Base-by-base conservation (phyloP, 495 filamentous ascomycete species). In the Tuber aestivum region DNA sequence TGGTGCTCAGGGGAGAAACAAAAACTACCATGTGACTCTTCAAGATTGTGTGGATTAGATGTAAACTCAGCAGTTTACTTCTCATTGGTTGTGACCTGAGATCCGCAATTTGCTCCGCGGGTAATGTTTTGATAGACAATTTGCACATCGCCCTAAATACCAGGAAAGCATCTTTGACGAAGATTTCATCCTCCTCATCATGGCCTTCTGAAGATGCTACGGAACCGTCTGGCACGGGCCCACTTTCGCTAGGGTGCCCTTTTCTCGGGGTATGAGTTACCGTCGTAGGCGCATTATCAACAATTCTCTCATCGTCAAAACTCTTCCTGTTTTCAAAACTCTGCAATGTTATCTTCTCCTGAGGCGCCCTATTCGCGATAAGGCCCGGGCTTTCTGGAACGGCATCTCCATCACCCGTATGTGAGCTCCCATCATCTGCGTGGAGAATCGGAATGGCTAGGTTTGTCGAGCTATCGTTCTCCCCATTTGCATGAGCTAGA, bases 71-170 rank as follows among this genome's bases (percentile, higher is more conserved):
- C 42, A 99, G 86, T 84, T 99, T 99, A 32, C 95, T 97, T 68
- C 96, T 90, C 96, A 99, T 98, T 37, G 94, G 92, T 77, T 97
- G 93, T 7, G 93, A 94, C 72, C 93, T 94, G 61, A 97, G 85
- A 80, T 99, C 96, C 75, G 95, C 92, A 50, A 97, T 89, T 78
- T 98, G 94, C 72, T 99, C 96, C 35, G 93, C 90, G 16, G 91
- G 88, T 37, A 99, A 85, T 61, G 93, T 85, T 82, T 97, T 99
- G 74, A 94, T 97, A 76, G 94, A 97, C 68, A 99, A 87, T 83
- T 97, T 97, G 87, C 96, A 99, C 84, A 99, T 94, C 14, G 96
- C 95, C 37, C 96, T 89, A 86, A 99, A 97, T 42, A 99, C 94
- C 21, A 99, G 86, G 83, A 97, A 99, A 21, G 96, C 93, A 84